A percentile compares a stretch with the other conserved stretches of the same genome.
phyloP scores from a whole-genome alignment of 352 stramenopile species.

The Aphanomyces invadans region DNA sequence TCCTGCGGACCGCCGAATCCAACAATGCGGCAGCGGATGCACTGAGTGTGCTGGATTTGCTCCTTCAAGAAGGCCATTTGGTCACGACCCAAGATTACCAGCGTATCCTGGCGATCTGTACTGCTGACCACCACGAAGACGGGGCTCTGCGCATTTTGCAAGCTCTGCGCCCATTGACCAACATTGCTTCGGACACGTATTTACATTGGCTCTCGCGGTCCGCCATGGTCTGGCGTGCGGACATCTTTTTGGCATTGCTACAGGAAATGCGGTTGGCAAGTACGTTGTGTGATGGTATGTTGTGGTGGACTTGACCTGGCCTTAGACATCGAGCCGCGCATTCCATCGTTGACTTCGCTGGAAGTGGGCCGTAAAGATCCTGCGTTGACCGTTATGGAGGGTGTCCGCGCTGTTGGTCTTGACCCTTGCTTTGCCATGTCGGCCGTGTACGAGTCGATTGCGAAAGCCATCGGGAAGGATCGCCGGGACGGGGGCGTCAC shows the following conservation, averaged over 20 bases:
- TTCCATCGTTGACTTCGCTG: slow-evolving; percentile 75
- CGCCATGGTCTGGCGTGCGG: slow-evolving; percentile 68
- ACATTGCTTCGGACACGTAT: slow-evolving; percentile 67
- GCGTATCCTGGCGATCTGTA: slow-evolving; percentile 67
- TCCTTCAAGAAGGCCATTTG: slow-evolving; percentile 2
- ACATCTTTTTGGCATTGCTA: slow-evolving; percentile 78
- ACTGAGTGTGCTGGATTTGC: slow-evolving; percentile 1
- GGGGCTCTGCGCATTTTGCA: slow-evolving; percentile 72
- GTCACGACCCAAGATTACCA: slow-evolving; percentile 43
- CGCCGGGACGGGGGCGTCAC: slow-evolving; percentile 1
- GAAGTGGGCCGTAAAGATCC: slow-evolving; percentile 76
- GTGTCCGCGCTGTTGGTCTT: slow-evolving; percentile 67
- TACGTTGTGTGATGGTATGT: background rate
- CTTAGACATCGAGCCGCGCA: slow-evolving; percentile 60
- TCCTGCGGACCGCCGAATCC: background rate
- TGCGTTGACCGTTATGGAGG: slow-evolving; percentile 82
- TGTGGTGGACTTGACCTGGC: too few species aligned
- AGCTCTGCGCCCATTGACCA: slow-evolving; percentile 51
- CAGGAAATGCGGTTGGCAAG: slow-evolving; percentile 77
- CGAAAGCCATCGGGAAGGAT: slow-evolving; percentile 29
- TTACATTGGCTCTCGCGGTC: slow-evolving; percentile 77
- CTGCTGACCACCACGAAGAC: slow-evolving; percentile 65
- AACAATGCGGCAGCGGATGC: slow-evolving; percentile 2
- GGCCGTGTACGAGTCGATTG: slow-evolving; percentile 75
- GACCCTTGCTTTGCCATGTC: slow-evolving; percentile 84